Conservation (phyloP, 1,284 basidiomycete genomes). For the Caloboletus inedulis region DNA sequence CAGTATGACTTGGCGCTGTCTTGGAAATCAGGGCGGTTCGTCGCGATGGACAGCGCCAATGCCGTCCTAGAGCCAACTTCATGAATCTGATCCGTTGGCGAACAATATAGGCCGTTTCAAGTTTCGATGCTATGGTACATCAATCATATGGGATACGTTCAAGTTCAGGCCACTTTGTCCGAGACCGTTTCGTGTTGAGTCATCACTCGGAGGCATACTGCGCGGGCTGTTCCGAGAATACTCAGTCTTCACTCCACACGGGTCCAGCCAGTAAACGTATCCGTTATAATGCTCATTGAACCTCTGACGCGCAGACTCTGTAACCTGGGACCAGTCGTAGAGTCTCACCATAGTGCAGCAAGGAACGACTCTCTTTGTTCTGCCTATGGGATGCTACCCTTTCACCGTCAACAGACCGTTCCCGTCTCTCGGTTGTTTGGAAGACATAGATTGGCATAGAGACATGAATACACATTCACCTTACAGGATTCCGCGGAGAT, state of each 20-base stretch:
- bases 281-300: not conserved
- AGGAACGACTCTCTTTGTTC: not conserved
- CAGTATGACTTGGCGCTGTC: conserved; percentile 1
- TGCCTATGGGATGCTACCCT: not conserved
- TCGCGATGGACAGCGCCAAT: conserved; percentile 13
- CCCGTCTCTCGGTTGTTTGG: not conserved
- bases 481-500: not conserved
- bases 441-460: not conserved
- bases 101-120: not conserved
- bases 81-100: conserved; percentile 12
- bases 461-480: not conserved
- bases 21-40: conserved; percentile 6
- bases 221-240: not conserved
- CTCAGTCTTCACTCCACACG: not conserved
- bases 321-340: not conserved
- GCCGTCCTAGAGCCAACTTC: conserved; percentile 15
- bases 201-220: too few relatives aligned
- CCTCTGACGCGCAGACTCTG: not conserved
- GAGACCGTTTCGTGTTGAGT: not conserved
- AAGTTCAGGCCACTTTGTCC: not conserved
- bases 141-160: conserved; percentile 6
- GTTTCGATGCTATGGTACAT: conserved; percentile 8
- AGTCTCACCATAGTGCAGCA: too few relatives aligned
- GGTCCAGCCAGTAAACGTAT: not conserved
- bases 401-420: not conserved